Evolutionary conservation across 805 yeast species (phyloP).

Genomic region (Wickerhamomyces sydowiorum): DNA sequence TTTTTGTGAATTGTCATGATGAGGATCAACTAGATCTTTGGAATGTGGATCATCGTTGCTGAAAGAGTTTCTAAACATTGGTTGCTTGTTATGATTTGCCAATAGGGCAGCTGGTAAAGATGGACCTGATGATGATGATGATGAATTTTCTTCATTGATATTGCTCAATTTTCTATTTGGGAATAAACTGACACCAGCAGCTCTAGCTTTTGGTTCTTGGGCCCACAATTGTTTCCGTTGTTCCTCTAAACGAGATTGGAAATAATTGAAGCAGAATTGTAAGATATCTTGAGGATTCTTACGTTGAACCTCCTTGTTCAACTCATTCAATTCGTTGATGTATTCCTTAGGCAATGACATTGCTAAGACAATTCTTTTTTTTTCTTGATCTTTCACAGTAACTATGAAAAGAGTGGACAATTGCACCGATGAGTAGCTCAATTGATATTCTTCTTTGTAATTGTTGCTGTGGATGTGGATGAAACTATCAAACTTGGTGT

Average conservation of each 20-base stretch:
- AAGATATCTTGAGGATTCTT: slow-evolving; percentile 62
- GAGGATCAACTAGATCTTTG: slow-evolving; percentile 23
- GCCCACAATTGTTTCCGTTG: slow-evolving; percentile 50
- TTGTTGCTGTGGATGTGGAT: too few species aligned
- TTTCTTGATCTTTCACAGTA: not conserved
- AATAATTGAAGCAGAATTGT: slow-evolving; percentile 73
- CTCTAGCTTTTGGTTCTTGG: slow-evolving; percentile 41
- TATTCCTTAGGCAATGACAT: slow-evolving; percentile 33
- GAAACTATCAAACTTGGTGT: too few species aligned
- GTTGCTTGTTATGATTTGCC: slow-evolving; percentile 24
- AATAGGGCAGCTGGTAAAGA: slow-evolving; percentile 8
- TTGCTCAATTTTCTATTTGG: slow-evolving; percentile 28
- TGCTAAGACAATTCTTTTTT: too few species aligned
- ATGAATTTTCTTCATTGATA: slow-evolving; percentile 19
- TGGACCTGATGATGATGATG: slow-evolving; percentile 1
- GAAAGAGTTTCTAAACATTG: slow-evolving; percentile 58
- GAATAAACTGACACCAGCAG: slow-evolving; percentile 44
- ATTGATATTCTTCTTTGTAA: too few species aligned
- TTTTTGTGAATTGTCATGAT: slow-evolving; percentile 11
- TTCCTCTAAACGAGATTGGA: slow-evolving; percentile 53
- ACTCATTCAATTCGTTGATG: slow-evolving; percentile 52
- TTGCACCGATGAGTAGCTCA: too few species aligned
- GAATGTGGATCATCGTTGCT: slow-evolving; percentile 61
- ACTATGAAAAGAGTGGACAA: not conserved
- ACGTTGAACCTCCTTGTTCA: slow-evolving; percentile 49